Conservation (phyloP, 345 rosid genomes). For the Lepidium aucheri region DNA sequence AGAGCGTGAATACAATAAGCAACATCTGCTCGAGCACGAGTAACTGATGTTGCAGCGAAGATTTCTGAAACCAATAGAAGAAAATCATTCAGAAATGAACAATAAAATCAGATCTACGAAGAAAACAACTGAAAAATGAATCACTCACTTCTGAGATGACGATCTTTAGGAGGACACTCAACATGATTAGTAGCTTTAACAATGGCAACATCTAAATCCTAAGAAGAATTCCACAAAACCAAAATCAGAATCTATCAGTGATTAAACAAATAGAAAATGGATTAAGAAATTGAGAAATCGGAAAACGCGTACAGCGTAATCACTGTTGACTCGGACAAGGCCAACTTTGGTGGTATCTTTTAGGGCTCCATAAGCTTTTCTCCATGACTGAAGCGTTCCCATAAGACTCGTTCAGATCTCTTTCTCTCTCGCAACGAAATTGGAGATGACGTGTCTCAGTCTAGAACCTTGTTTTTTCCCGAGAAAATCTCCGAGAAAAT, state of each 20-base stretch:
- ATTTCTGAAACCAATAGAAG: conserved; percentile 43
- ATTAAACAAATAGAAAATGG: not conserved
- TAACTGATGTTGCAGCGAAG: conserved; percentile 56
- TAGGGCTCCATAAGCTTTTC: conserved; percentile 92
- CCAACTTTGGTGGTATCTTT: conserved; percentile 99
- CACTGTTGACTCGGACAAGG: conserved; percentile 97
- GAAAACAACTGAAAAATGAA: not conserved
- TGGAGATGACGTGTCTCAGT: conserved; percentile 10
- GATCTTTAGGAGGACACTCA: conserved; percentile 95
- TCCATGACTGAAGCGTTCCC: conserved; percentile 97
- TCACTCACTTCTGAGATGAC: conserved; percentile 80
- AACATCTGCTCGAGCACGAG: conserved; percentile 89
- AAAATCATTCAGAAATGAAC: not conserved
- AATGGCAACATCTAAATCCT: conserved; percentile 98
- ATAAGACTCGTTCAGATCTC: conserved; percentile 45
- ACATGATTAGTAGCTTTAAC: conserved; percentile 98
- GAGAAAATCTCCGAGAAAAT: conserved; percentile 9
- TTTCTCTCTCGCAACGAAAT: not conserved
- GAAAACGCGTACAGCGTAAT: conserved; percentile 59
- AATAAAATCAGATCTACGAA: conserved; percentile 17
- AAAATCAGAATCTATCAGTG: conserved; percentile 15
- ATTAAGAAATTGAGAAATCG: not conserved
- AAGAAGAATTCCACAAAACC: conserved; percentile 9
- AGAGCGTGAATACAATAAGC: conserved; percentile 83
- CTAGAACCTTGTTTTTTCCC: conserved; percentile 6